Percentiles rank a stretch among this genome's conserved stretches.
These are phyloP conservation scores for Trypanosoma brucei DNA, from an alignment of 208 protist species.

Conservation along the genomic window DNA sequence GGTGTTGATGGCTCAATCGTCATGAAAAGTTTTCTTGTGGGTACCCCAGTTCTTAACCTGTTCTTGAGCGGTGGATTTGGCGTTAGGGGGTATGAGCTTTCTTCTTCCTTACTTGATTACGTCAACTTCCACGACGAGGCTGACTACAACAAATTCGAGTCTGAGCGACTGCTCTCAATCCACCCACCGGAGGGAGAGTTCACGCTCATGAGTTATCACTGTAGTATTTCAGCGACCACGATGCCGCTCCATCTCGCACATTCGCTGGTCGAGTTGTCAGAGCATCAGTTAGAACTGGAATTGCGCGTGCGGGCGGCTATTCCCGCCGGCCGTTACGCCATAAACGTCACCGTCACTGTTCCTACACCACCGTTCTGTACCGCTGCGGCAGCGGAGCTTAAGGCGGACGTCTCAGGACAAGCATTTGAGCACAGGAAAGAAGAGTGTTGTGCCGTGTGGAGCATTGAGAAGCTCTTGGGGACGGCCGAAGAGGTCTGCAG, in stretches of 20 bases:
- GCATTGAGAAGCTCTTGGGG: slow-evolving; percentile 72
- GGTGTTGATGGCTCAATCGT: slow-evolving; percentile 88
- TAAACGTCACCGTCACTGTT: slow-evolving; percentile 37
- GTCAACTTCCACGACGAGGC: slow-evolving; percentile 82
- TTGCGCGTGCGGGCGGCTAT: slow-evolving; percentile 50
- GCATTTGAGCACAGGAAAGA: slow-evolving; percentile 55
- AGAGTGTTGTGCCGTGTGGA: slow-evolving; percentile 70
- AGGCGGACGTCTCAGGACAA: slow-evolving; percentile 28
- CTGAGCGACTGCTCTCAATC: slow-evolving; percentile 53
- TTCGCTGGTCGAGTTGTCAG: slow-evolving; percentile 39
- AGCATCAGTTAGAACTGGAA: slow-evolving; percentile 35
- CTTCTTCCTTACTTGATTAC: slow-evolving; percentile 61
- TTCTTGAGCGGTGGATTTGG: slow-evolving; percentile 52
- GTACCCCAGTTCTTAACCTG: slow-evolving; percentile 77
- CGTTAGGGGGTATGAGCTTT: slow-evolving; percentile 11
- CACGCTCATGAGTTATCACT: slow-evolving; percentile 89
- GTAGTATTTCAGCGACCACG: slow-evolving; percentile 21
- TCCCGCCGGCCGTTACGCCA: slow-evolving; percentile 21
- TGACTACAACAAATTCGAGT: slow-evolving; percentile 70
- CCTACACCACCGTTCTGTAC: slow-evolving; percentile 41
- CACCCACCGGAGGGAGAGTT: slow-evolving; percentile 80
- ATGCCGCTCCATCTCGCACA: slow-evolving; percentile 67
- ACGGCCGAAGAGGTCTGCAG: slow-evolving; percentile 56
- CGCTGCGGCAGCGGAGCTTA: slow-evolving; percentile 36
- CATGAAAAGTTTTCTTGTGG: slow-evolving; percentile 89